Percentiles rank a stretch among this genome's conserved stretches.
Conservation (phyloP, 2,329 filamentous ascomycete species). For the Cordyceps farinosa region DNA sequence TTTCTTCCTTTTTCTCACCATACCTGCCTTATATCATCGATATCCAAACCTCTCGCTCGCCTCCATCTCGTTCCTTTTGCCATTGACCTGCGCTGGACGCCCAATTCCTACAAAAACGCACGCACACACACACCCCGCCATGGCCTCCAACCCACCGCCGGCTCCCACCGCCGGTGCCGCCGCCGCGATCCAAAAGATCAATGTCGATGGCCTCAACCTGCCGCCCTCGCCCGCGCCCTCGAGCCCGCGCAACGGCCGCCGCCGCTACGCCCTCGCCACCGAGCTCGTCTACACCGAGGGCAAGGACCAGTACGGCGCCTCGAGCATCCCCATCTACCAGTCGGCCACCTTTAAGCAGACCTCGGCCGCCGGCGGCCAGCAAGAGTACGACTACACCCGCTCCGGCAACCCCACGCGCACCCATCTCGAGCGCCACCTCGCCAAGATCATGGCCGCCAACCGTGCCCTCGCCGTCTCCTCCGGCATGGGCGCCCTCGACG, state of each 20-base stretch:
- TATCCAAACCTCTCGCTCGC: not conserved
- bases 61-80: not conserved
- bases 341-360: slow-evolving; percentile 97
- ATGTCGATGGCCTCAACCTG: slow-evolving; percentile 77
- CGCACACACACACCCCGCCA: not conserved
- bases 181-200: slow-evolving; percentile 62
- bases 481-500: slow-evolving; percentile 95
- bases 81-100: slow-evolving; percentile 14
- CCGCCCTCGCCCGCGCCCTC: slow-evolving; percentile 92
- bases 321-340: slow-evolving; percentile 96
- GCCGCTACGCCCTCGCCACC: slow-evolving; percentile 87
- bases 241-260: slow-evolving; percentile 75
- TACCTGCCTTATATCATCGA: not conserved
- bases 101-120: not conserved
- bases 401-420: slow-evolving; percentile 96
- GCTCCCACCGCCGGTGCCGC: slow-evolving; percentile 32
- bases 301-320: slow-evolving; percentile 95
- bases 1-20: not conserved
- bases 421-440: slow-evolving; percentile 91
- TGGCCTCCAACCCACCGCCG: slow-evolving; percentile 15
- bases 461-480: slow-evolving; percentile 91
- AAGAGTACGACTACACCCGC: slow-evolving; percentile 96
- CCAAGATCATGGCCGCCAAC: slow-evolving; percentile 97
- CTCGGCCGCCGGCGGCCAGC: slow-evolving; percentile 69
- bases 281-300: slow-evolving; percentile 95